A percentile compares a stretch with the other conserved stretches of the same genome.
Evolutionary conservation across 2,329 filamentous ascomycete species (phyloP).

Genomic region (Paramyrothecium sp.): DNA sequence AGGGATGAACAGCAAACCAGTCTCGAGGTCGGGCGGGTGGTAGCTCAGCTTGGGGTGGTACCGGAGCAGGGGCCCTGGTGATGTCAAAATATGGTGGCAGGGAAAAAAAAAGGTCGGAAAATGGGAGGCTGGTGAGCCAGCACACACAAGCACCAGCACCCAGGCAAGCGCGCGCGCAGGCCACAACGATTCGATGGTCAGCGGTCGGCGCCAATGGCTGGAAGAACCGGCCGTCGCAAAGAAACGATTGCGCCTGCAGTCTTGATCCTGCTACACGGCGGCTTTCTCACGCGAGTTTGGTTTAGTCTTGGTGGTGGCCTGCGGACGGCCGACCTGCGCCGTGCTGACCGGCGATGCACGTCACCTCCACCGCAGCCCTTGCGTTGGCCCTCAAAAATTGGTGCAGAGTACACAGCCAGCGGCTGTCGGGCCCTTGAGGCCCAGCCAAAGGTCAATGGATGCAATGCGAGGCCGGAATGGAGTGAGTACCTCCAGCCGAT

Average conservation of each 20-base stretch:
- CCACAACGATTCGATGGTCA: neutral
- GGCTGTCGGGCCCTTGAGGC: neutral
- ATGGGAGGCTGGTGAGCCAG: constrained; percentile 14
- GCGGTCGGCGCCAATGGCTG: neutral
- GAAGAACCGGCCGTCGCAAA: neutral
- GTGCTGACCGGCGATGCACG: no score
- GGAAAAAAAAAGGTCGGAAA: constrained; percentile 13
- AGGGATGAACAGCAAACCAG: neutral
- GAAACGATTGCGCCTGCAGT: no score
- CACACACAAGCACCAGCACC: neutral
- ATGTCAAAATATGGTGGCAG: constrained; percentile 30
- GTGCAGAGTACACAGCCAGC: neutral
- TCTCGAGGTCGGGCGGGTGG: constrained; percentile 4
- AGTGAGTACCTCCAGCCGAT: neutral
- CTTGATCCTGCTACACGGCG: no score
- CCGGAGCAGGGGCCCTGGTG: constrained; percentile 18
- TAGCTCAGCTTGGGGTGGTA: constrained; percentile 6
- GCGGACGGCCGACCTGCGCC: no score
- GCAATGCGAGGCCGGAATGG: neutral
- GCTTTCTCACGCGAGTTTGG: no score
- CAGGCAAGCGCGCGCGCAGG: neutral
- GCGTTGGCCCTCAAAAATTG: no score
- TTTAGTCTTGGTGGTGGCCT: no score
- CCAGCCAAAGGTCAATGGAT: neutral
- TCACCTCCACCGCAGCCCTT: no score